phyloP scores from a whole-genome alignment of 2,329 filamentous ascomycete species.

The Zymoseptoria crescenta region DNA sequence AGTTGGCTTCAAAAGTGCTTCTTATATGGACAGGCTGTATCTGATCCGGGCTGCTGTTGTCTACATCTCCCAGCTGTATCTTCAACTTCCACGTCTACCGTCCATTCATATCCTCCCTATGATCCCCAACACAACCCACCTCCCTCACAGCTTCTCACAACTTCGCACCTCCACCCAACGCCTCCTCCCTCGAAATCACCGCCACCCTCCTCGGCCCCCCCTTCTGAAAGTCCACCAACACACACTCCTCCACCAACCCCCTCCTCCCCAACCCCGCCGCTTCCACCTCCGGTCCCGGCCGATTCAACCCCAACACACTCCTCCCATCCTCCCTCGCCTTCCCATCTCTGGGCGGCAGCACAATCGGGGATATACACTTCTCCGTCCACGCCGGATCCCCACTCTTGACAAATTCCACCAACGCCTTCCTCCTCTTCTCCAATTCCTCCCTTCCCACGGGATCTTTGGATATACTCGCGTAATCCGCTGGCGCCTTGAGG shows the following conservation, averaged over 20 bases:
- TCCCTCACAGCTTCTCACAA: slow-evolving; percentile 10
- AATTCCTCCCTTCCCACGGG: slow-evolving; percentile 31
- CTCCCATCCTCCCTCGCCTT: slow-evolving; percentile 42
- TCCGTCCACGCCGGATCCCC: slow-evolving; percentile 37
- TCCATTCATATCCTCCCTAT: neutral
- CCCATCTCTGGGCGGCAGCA: slow-evolving; percentile 28
- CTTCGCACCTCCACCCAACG: slow-evolving; percentile 15
- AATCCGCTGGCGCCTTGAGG: slow-evolving; percentile 24
- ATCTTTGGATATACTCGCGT: slow-evolving; percentile 22
- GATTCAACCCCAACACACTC: slow-evolving; percentile 46
- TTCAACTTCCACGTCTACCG: neutral
- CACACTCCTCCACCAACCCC: slow-evolving; percentile 48
- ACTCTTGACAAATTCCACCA: slow-evolving; percentile 47
- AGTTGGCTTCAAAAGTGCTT: too few species aligned
- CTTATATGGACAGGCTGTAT: too few species aligned
- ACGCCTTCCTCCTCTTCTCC: slow-evolving; percentile 43
- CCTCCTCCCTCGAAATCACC: slow-evolving; percentile 39
- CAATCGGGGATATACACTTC: slow-evolving; percentile 37
- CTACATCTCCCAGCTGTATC: neutral
- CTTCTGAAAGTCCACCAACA: slow-evolving; percentile 49
- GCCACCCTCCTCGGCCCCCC: slow-evolving; percentile 51
- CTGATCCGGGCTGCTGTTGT: neutral
- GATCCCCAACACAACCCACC: neutral
- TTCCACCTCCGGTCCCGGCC: slow-evolving; percentile 49
- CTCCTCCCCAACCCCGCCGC: slow-evolving; percentile 32